These are phyloP conservation scores for Russula abietina DNA, from an alignment of 768 basidiomycete species.

Conservation along the genomic window DNA sequence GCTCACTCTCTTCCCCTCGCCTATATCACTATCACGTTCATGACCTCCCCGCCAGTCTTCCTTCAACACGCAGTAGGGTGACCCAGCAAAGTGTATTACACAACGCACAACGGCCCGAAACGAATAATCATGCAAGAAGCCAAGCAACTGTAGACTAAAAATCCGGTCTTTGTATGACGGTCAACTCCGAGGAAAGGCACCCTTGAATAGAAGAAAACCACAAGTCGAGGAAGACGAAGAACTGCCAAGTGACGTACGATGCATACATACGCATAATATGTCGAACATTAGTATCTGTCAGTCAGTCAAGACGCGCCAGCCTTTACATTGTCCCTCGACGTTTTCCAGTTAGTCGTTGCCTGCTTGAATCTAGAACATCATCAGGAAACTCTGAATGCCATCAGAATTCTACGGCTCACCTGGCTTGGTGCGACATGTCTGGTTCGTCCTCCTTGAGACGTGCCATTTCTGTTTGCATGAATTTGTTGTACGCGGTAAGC, in stretches of 20 bases:
- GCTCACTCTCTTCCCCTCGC: neutral
- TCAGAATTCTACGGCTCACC: constrained; percentile 40
- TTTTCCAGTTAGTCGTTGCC: constrained; percentile 75
- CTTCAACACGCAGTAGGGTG: neutral
- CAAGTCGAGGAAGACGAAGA: neutral
- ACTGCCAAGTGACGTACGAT: neutral
- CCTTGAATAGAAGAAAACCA: constrained; percentile 2
- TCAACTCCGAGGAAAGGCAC: neutral
- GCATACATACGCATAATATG: neutral
- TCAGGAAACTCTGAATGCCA: constrained; percentile 6
- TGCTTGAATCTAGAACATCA: constrained; percentile 51
- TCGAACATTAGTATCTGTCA: constrained; percentile 1
- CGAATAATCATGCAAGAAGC: constrained; percentile 4
- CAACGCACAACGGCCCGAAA: constrained; percentile 6
- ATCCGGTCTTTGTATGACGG: constrained; percentile 8
- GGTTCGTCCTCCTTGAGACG: constrained; percentile 73
- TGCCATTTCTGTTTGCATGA: constrained; percentile 73
- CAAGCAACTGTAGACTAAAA: constrained; percentile 7
- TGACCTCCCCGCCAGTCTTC: neutral
- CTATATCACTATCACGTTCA: neutral
- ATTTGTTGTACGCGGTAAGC: constrained; percentile 72
- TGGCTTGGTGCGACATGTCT: constrained; percentile 63
- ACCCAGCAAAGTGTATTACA: constrained; percentile 11
- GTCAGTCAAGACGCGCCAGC: constrained; percentile 14
- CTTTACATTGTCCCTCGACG: constrained; percentile 48